Percentiles rank a stretch among this genome's conserved stretches.
phyloP scores from a whole-genome alignment of 352 stramenopile genomes.

The Achlya hypogyna region DNA sequence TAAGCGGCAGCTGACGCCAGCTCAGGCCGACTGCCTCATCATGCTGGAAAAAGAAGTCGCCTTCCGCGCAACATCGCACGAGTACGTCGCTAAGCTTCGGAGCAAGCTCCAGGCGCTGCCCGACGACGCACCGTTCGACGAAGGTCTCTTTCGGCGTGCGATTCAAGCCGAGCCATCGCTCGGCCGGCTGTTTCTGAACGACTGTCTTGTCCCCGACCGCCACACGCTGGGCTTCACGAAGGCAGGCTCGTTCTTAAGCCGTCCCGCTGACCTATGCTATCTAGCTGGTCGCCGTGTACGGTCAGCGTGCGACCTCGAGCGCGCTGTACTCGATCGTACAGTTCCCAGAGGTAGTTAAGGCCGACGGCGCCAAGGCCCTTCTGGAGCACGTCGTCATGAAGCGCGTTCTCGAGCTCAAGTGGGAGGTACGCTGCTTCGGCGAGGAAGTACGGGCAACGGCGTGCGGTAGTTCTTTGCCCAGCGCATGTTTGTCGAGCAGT shows the following conservation, averaged over 20 bases:
- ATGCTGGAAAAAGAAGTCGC: slow-evolving; percentile 7
- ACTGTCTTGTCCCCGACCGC: neutral
- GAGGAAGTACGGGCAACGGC: too few species aligned
- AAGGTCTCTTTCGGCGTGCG: slow-evolving; percentile 1
- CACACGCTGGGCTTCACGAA: slow-evolving; percentile 1
- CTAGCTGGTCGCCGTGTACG: neutral
- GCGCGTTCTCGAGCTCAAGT: neutral
- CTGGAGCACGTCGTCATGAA: neutral
- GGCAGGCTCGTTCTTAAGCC: neutral
- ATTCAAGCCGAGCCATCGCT: slow-evolving; percentile 1
- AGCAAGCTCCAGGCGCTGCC: slow-evolving; percentile 5
- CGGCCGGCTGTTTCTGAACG: slow-evolving; percentile 3
- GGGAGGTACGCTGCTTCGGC: neutral
- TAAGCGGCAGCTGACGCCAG: neutral
- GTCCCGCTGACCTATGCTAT: neutral
- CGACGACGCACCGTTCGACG: slow-evolving; percentile 5
- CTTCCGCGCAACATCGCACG: neutral
- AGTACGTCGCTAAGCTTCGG: neutral
- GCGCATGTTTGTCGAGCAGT: slow-evolving; percentile 9
- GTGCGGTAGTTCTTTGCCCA: slow-evolving; percentile 6
- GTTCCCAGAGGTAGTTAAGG: neutral
- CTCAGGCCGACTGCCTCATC: neutral
- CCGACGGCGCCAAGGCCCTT: neutral
- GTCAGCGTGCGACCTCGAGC: neutral
- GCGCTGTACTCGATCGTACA: neutral